Evolutionary conservation across 495 filamentous ascomycete species (phyloP).

Genomic region (Penicillium psychrofluorescens): DNA sequence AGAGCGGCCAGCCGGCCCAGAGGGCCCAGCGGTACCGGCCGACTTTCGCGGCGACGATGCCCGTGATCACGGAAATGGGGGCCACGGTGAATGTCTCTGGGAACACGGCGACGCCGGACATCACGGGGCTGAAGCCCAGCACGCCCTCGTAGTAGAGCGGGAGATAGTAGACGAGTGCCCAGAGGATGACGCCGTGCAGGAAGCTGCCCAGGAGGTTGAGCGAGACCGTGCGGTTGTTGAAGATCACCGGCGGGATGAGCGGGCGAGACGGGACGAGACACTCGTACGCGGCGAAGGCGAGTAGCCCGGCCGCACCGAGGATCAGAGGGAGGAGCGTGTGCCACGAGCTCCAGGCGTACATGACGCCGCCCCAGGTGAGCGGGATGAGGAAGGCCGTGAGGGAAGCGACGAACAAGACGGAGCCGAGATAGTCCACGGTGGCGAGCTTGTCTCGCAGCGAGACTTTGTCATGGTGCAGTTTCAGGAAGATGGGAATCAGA

Average conservation of each 20-base stretch:
- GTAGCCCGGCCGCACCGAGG: conserved; percentile 9
- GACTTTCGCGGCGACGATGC: conserved; percentile 31
- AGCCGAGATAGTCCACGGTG: conserved; percentile 46
- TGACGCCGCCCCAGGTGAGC: conserved; percentile 45
- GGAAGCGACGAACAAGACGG: conserved; percentile 39
- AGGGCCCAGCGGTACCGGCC: conserved; percentile 44
- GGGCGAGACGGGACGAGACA: conserved; percentile 10
- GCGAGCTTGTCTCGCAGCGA: conserved; percentile 17
- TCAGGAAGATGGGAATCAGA: conserved; percentile 43
- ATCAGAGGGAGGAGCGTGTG: conserved; percentile 37
- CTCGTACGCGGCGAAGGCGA: conserved; percentile 1
- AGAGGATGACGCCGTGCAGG: conserved; percentile 34
- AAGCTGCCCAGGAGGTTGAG: conserved; percentile 25
- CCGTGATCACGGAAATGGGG: conserved; percentile 41
- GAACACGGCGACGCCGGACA: conserved; percentile 36
- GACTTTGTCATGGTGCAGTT: conserved; percentile 14
- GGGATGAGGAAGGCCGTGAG: conserved; percentile 42
- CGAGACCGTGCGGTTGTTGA: conserved; percentile 26
- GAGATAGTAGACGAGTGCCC: conserved; percentile 27
- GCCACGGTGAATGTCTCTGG: conserved; percentile 46
- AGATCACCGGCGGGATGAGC: conserved; percentile 27
- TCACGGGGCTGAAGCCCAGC: conserved; percentile 25
- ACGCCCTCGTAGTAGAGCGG: conserved; percentile 34
- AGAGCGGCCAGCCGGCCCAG: conserved; percentile 46
- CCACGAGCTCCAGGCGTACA: conserved; percentile 43